phyloP scores from a whole-genome alignment of 2,329 filamentous ascomycete species.

The Ceratocystis papillata region DNA sequence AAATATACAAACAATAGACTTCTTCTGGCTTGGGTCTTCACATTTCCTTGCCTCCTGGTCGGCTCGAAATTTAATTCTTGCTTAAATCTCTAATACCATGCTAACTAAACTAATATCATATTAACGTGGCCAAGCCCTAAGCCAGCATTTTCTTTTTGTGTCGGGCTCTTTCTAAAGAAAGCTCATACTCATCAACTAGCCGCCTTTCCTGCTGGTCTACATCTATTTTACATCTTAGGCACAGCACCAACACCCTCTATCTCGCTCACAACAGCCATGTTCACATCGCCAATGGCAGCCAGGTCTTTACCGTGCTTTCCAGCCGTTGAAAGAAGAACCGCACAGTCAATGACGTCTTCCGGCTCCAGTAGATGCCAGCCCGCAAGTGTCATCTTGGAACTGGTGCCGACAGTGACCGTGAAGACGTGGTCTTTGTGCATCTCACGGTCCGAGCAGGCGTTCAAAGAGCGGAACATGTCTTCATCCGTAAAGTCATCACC shows the following conservation, averaged over 20 bases:
- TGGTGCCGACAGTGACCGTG: conserved; percentile 82
- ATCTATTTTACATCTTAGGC: conserved; percentile 29
- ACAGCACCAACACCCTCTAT: conserved; percentile 46
- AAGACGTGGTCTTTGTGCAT: conserved; percentile 58
- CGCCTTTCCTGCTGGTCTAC: background rate
- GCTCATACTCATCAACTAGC: background rate
- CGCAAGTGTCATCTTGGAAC: conserved; percentile 82
- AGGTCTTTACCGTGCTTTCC: conserved; percentile 33
- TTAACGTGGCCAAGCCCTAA: background rate
- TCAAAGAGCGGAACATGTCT: conserved; percentile 84
- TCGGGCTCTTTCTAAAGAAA: background rate
- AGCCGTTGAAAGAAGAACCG: conserved; percentile 45
- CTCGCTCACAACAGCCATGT: conserved; percentile 44
- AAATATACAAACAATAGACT: background rate
- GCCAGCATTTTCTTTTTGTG: conserved; percentile 4
- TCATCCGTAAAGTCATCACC: conserved; percentile 97
- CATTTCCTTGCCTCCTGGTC: background rate
- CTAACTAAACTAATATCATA: background rate
- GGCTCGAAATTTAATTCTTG: background rate
- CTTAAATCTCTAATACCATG: background rate
- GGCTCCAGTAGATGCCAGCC: conserved; percentile 85
- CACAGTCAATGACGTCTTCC: conserved; percentile 67
- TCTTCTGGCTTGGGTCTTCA: background rate
- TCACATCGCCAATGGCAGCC: conserved; percentile 42
- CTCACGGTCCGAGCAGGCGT: conserved; percentile 45